These are phyloP conservation scores for Zygosaccharomyces gambellarensis DNA, from an alignment of 805 yeast genomes.

Conservation along the genomic window DNA sequence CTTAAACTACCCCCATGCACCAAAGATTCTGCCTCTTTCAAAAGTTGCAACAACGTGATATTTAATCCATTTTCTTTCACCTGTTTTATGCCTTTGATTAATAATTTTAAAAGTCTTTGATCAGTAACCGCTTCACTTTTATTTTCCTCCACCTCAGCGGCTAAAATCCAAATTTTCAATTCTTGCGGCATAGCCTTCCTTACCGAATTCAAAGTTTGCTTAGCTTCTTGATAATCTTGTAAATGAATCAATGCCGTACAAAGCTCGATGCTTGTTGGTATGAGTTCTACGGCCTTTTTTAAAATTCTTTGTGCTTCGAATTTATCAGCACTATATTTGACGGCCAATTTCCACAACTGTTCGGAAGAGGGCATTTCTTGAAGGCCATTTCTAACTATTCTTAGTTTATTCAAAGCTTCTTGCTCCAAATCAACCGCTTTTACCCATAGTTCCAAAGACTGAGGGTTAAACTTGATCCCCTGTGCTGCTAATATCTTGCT, in stretches of 20 bases:
- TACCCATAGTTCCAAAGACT: conserved; percentile 65
- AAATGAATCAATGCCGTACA: conserved; percentile 58
- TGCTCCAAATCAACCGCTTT: conserved; percentile 63
- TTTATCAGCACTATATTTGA: conserved; percentile 52
- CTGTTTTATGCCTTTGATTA: conserved; percentile 44
- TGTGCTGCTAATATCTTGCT: conserved; percentile 59
- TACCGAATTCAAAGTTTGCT: conserved; percentile 53
- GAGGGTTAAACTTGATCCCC: conserved; percentile 54
- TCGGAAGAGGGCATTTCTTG: conserved; percentile 55
- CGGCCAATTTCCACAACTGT: conserved; percentile 63
- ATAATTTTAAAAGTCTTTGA: conserved; percentile 15
- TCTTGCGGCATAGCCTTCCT: conserved; percentile 48
- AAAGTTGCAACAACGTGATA: conserved; percentile 46
- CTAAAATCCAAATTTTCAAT: conserved; percentile 61
- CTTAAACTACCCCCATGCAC: conserved; percentile 42
- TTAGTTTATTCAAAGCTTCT: conserved; percentile 47
- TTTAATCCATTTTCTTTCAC: conserved; percentile 40
- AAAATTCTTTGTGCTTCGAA: conserved; percentile 51
- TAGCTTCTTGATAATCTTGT: conserved; percentile 44
- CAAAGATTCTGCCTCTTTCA: conserved; percentile 48
- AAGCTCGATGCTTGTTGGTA: conserved; percentile 59
- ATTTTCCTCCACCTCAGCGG: conserved; percentile 59
- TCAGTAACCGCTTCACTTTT: conserved; percentile 43
- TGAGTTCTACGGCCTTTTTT: conserved; percentile 59
- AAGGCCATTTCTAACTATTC: conserved; percentile 65